phyloP scores from a whole-genome alignment of 2,329 filamentous ascomycete species.

The Ceratocystis ficicola region DNA sequence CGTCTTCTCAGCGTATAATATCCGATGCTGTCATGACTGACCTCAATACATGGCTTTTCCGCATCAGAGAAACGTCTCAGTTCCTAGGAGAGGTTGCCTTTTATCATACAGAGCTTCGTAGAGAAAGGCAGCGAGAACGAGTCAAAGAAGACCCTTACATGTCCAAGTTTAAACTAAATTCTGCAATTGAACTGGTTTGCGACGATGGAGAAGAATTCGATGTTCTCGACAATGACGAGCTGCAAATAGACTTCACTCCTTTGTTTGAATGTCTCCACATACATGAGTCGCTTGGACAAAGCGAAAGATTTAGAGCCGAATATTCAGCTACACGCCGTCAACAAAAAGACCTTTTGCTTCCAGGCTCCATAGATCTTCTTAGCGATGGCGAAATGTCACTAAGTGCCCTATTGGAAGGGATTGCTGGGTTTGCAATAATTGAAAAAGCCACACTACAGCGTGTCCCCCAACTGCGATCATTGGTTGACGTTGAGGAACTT shows the following conservation, averaged over 20 bases:
- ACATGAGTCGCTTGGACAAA: constrained; percentile 84
- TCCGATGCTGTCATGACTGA: constrained; percentile 96
- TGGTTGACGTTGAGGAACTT: constrained; percentile 83
- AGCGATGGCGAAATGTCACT: constrained; percentile 75
- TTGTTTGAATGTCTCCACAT: constrained; percentile 94
- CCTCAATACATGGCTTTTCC: constrained; percentile 90
- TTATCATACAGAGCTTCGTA: constrained; percentile 83
- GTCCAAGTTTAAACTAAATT: constrained; percentile 80
- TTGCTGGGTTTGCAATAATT: constrained; percentile 91
- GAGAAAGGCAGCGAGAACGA: constrained; percentile 70
- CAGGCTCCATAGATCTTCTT: constrained; percentile 59
- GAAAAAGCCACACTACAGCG: constrained; percentile 87
- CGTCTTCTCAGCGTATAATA: constrained; percentile 80
- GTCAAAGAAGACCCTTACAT: constrained; percentile 64
- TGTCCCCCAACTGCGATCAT: constrained; percentile 67
- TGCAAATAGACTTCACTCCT: constrained; percentile 88
- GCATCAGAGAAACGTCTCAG: constrained; percentile 89
- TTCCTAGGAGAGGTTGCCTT: constrained; percentile 94
- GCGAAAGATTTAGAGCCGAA: constrained; percentile 77
- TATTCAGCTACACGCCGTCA: constrained; percentile 83
- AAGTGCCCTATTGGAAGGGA: constrained; percentile 84
- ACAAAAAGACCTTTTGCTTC: constrained; percentile 84
- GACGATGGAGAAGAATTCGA: constrained; percentile 95
- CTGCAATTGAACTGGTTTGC: constrained; percentile 85
- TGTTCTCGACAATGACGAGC: constrained; percentile 85